A percentile compares a stretch with the other conserved stretches of the same genome.
These are phyloP conservation scores for Neurospora sublineolata DNA, from an alignment of 495 filamentous ascomycete species.

Conservation along the genomic window DNA sequence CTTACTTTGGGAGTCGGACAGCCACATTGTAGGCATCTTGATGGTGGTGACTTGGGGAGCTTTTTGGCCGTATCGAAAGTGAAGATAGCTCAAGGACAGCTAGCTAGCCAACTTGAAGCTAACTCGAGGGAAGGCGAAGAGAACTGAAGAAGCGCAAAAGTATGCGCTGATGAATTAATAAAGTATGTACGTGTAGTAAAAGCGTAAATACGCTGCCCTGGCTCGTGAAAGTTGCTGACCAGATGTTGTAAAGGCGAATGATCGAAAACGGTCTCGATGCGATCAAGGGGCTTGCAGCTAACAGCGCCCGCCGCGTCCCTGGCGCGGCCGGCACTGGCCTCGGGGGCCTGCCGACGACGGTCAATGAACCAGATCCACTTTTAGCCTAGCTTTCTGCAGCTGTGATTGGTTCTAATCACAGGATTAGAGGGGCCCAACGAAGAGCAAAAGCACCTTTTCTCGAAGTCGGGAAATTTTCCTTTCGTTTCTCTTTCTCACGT, in stretches of 20 bases:
- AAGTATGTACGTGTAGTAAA: background rate
- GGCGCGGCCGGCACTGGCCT: background rate
- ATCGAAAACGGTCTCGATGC: background rate
- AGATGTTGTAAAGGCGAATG: background rate
- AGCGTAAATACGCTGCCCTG: background rate
- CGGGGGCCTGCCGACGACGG: background rate
- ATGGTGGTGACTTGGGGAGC: constrained; percentile 9
- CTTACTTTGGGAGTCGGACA: constrained; percentile 91
- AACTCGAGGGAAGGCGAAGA: background rate
- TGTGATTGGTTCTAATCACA: background rate
- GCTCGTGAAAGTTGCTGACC: background rate
- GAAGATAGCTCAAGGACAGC: too few species aligned
- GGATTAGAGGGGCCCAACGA: background rate
- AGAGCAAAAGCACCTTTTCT: background rate
- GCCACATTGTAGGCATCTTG: constrained; percentile 65
- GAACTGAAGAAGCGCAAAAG: background rate
- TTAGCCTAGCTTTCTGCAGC: background rate
- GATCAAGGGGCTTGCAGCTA: background rate
- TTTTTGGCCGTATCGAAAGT: background rate
- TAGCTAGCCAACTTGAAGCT: background rate
- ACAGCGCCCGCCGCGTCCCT: background rate
- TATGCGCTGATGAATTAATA: background rate
- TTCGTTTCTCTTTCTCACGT: background rate
- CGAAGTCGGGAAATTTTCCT: background rate
- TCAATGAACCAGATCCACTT: background rate